Percentiles rank a stretch among this genome's conserved stretches.
Evolutionary conservation across 2,329 filamentous ascomycete genomes (phyloP).

Genomic region (Cercospora berteroae): DNA sequence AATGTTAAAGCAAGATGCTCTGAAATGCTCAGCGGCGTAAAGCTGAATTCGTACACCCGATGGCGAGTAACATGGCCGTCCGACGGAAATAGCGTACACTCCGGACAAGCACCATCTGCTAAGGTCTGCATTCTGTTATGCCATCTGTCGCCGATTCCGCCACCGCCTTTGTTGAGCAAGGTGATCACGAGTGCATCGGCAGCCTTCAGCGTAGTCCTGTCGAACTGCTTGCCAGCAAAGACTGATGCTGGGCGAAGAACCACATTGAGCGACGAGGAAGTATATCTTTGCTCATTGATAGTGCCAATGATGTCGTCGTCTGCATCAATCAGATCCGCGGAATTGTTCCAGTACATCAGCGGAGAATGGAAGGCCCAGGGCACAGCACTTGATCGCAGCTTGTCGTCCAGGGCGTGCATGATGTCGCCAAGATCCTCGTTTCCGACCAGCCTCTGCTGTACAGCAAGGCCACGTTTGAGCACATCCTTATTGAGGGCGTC

Average conservation of each 20-base stretch:
- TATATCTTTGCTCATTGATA: conserved; percentile 63
- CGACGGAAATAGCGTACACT: conserved; percentile 65
- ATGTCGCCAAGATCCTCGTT: conserved; percentile 30
- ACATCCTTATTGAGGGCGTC: conserved; percentile 66
- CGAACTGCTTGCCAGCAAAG: conserved; percentile 76
- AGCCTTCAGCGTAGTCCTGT: conserved; percentile 64
- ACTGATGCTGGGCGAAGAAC: conserved; percentile 75
- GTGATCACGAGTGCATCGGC: conserved; percentile 78
- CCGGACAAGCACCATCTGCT: conserved; percentile 48
- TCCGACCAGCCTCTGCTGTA: conserved; percentile 69
- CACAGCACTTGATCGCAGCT: conserved; percentile 35
- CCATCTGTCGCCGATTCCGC: conserved; percentile 65
- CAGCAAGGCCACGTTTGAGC: conserved; percentile 63
- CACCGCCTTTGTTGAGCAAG: conserved; percentile 65
- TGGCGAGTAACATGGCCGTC: conserved; percentile 56
- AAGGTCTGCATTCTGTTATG: conserved; percentile 58
- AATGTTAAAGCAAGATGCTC: conserved; percentile 64
- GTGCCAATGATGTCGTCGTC: conserved; percentile 66
- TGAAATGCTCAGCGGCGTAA: conserved; percentile 66
- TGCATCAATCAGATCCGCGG: conserved; percentile 54
- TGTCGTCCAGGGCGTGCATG: conserved; percentile 27
- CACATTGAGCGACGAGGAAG: conserved; percentile 67
- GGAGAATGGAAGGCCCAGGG: conserved; percentile 82
- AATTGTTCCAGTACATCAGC: conserved; percentile 75
- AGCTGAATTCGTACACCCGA: conserved; percentile 74